phyloP scores from a whole-genome alignment of 2,329 filamentous ascomycete genomes.

The Xenoacremonium recifei region DNA sequence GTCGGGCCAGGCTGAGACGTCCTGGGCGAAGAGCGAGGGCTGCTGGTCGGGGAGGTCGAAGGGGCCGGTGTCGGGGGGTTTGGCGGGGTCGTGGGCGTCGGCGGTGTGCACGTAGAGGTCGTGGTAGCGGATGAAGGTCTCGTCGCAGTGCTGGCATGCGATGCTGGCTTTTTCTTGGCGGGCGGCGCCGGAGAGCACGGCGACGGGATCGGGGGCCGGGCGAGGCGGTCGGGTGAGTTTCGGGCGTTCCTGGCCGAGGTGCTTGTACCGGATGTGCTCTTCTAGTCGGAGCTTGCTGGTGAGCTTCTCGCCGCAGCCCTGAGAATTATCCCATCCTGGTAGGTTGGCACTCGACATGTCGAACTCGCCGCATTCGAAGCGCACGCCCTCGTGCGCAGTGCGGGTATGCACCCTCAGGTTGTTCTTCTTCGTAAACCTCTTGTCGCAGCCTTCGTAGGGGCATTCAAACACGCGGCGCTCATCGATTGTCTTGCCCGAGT shows the following conservation, averaged over 20 bases:
- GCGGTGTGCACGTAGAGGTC: slow-evolving; percentile 49
- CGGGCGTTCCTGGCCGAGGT: slow-evolving; percentile 61
- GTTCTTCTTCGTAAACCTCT: slow-evolving; percentile 77
- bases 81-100: slow-evolving; percentile 22
- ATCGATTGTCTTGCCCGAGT: slow-evolving; percentile 61
- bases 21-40: slow-evolving; percentile 18
- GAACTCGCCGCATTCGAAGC: slow-evolving; percentile 75
- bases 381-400: slow-evolving; percentile 71
- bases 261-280: slow-evolving; percentile 80
- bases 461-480: slow-evolving; percentile 68
- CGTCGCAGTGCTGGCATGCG: slow-evolving; percentile 44
- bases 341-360: slow-evolving; percentile 59
- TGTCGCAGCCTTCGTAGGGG: slow-evolving; percentile 65
- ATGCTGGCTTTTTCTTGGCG: slow-evolving; percentile 42
- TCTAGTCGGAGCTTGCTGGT: slow-evolving; percentile 76
- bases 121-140: slow-evolving; percentile 48
- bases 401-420: slow-evolving; percentile 81
- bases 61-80: slow-evolving; percentile 13
- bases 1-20: slow-evolving; percentile 22
- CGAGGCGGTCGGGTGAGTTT: slow-evolving; percentile 21
- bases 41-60: slow-evolving; percentile 16
- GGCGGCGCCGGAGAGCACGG: slow-evolving; percentile 42
- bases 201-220: slow-evolving; percentile 33
- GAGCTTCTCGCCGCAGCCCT: slow-evolving; percentile 75
- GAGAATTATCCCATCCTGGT: slow-evolving; percentile 59